phyloP scores from a whole-genome alignment of 768 basidiomycete species.

The Phlebiopsis gigantea region DNA sequence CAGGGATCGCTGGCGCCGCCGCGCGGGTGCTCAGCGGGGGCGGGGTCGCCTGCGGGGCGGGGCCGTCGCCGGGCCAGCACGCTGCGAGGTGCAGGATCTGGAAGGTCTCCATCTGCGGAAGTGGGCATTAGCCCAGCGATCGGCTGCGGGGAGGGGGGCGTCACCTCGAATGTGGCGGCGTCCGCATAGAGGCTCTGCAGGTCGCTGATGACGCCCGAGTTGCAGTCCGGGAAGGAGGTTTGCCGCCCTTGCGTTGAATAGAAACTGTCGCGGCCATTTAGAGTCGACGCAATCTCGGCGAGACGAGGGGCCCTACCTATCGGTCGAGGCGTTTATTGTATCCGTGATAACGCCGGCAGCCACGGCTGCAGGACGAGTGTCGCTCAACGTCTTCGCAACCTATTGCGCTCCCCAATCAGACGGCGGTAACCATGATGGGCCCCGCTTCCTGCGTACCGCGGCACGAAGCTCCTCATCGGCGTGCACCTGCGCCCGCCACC shows the following conservation, averaged over 20 bases:
- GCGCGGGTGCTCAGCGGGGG: slow-evolving; percentile 44
- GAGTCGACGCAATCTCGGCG: slow-evolving; percentile 11
- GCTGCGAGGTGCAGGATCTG: slow-evolving; percentile 76
- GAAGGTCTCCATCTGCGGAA: slow-evolving; percentile 75
- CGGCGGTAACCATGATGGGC: neutral
- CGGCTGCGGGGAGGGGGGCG: neutral
- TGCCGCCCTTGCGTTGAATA: slow-evolving; percentile 84
- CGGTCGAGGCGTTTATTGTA: slow-evolving; percentile 71
- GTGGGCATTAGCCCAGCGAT: neutral
- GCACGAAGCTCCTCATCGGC: slow-evolving; percentile 53
- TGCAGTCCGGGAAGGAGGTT: slow-evolving; percentile 76
- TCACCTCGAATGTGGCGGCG: slow-evolving; percentile 67
- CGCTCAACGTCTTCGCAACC: slow-evolving; percentile 30
- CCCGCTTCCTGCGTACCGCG: slow-evolving; percentile 35
- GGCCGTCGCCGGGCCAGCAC: slow-evolving; percentile 46
- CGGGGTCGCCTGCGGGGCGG: slow-evolving; percentile 14
- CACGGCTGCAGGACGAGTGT: slow-evolving; percentile 36
- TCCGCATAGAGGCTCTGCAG: slow-evolving; percentile 46
- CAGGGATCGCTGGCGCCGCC: slow-evolving; percentile 32
- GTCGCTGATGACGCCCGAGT: slow-evolving; percentile 54
- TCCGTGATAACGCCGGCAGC: slow-evolving; percentile 33
- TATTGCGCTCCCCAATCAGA: slow-evolving; percentile 8
- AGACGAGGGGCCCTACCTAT: slow-evolving; percentile 45
- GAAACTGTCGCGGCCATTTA: slow-evolving; percentile 43
- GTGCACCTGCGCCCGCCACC: slow-evolving; percentile 35